Base-by-base conservation (phyloP, 108 stramenopile species). In the Nitzschia inconspicua region DNA sequence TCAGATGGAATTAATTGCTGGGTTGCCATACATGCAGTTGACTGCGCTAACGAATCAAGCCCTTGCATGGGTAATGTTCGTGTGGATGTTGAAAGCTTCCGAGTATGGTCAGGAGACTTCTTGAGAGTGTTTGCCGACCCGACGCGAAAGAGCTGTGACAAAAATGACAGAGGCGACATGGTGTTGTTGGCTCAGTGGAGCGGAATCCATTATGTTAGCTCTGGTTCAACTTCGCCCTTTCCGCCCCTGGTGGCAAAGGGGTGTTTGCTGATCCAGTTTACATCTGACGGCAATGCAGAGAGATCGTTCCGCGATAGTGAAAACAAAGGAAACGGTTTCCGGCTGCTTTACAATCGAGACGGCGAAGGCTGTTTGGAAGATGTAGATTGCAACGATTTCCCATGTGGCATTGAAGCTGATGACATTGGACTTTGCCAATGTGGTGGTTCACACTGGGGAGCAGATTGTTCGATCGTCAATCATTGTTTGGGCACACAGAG, bases 91-190 rank as follows among this genome's bases (percentile, higher is more conserved):
- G 7, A 37, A 10, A 40, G 22, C 4, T 9, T 57, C 36, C 20
- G 36, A 5, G 36, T 57, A n/a, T 57, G 55, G 55, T 57, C 55
- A 22, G 55, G 55, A 5, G 55, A 57, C 55, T 13, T 41, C 27
- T 8, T 57, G 5, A 34, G 55, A 9, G 8, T 57, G 4, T 57
- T 40, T 18, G 16, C 34, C 8, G 16, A 57, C 27, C 55, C 55
- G 16, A 40, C 5, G 8, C 24, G 14, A 4, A 11, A 30, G 13
- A n/a, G 28, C 19, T 30, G 27, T 18, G 10, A 31, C 9, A 27
- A 31, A 8, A 27, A 7, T 6, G 8, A 8, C 27, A 31, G 26
- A 8, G n/a, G n/a, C n/a, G n/a, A n/a, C n/a, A n/a, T n/a, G n/a
- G 55, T 57, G 37, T 37, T 57, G 8, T 16, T 57, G 19, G 55